Base-by-base conservation (phyloP, 2,329 filamentous ascomycete species). In the Trichoderma sp. region DNA sequence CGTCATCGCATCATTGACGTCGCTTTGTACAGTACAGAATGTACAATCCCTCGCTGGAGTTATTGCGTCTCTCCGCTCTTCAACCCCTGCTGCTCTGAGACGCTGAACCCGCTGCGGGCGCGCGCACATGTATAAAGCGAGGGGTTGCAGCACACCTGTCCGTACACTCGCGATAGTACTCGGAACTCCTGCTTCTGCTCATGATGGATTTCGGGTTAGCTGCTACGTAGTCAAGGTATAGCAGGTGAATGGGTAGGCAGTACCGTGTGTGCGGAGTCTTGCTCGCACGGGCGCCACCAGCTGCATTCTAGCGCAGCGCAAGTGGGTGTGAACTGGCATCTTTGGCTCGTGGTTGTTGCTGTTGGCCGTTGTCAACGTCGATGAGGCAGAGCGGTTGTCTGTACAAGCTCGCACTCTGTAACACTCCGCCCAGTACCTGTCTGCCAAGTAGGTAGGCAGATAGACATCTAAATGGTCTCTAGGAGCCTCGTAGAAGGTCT, bases 251-350 rank as follows among this genome's bases (percentile, higher is more conserved):
- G 1, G 30, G 30, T 10, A 34, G 30, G 30, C 10, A 39, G 12
- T 39, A 39, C 34, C 34, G 14, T 24, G 51, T 54, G 19, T 24
- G 26, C 39, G 28, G 34, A 44, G 39, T 28, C 9, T 15, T 55
- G 51, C 51, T 24, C 21, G 30, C 21, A 19, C 51, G 3, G 7
- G 51, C 30, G 24, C 28, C 30, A 17, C 57, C 21, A 41, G 57
- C 7, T 41, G 19, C 21, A 30, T 48, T 39, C 45, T 51, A 51
- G 57, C 34, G 58, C 39, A 50, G 47, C 47, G 47, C 39, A 41
- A 39, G 47, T 28, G 24, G 21, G 17, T 45, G 58, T 61, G 58
- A 34, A 50, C 58, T 61, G 54, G 24, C 30, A 39, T n/a, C 45
- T 10, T 10, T 26, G 39, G 47, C 34, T 41, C 14, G 44, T 17